phyloP scores from a whole-genome alignment of 2,329 filamentous ascomycete genomes.

The Cladophialophora carrionii region DNA sequence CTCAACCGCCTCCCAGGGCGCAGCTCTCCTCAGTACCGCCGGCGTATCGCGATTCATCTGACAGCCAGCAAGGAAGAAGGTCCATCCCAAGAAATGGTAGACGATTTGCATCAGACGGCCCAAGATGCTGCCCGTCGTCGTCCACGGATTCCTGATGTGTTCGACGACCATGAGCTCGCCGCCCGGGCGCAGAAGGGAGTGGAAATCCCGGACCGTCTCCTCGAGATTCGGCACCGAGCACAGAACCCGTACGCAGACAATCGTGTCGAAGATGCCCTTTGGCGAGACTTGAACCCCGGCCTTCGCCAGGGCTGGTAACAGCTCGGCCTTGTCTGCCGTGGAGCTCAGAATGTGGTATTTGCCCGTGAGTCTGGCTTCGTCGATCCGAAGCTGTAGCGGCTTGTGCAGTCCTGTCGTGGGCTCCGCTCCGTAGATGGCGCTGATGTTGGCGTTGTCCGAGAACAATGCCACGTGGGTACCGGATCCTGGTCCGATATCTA shows the following conservation, averaged over 20 bases:
- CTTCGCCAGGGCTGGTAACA: slow-evolving; percentile 52
- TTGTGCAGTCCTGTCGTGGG: slow-evolving; percentile 55
- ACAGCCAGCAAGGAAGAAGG: slow-evolving; percentile 58
- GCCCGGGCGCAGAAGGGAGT: slow-evolving; percentile 57
- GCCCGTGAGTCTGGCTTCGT: slow-evolving; percentile 42
- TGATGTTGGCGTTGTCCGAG: slow-evolving; percentile 47
- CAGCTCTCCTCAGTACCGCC: slow-evolving; percentile 49
- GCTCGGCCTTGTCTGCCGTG: slow-evolving; percentile 52
- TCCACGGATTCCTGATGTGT: slow-evolving; percentile 60
- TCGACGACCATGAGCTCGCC: slow-evolving; percentile 60
- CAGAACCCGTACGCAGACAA: slow-evolving; percentile 58
- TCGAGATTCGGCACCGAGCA: slow-evolving; percentile 58
- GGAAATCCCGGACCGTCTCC: slow-evolving; percentile 52
- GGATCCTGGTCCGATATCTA: slow-evolving; percentile 58
- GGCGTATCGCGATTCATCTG: slow-evolving; percentile 55
- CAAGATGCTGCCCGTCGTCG: slow-evolving; percentile 50
- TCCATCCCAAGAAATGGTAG: slow-evolving; percentile 55
- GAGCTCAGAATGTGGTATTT: slow-evolving; percentile 57
- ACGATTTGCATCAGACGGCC: slow-evolving; percentile 53
- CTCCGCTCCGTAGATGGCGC: slow-evolving; percentile 59
- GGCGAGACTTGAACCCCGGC: slow-evolving; percentile 44
- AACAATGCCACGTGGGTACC: slow-evolving; percentile 57
- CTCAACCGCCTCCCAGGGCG: slow-evolving; percentile 55
- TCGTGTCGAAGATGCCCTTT: slow-evolving; percentile 57
- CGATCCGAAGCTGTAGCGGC: slow-evolving; percentile 43